phyloP scores from a whole-genome alignment of 2,329 filamentous ascomycete species.

The Colletotrichum truncatum region DNA sequence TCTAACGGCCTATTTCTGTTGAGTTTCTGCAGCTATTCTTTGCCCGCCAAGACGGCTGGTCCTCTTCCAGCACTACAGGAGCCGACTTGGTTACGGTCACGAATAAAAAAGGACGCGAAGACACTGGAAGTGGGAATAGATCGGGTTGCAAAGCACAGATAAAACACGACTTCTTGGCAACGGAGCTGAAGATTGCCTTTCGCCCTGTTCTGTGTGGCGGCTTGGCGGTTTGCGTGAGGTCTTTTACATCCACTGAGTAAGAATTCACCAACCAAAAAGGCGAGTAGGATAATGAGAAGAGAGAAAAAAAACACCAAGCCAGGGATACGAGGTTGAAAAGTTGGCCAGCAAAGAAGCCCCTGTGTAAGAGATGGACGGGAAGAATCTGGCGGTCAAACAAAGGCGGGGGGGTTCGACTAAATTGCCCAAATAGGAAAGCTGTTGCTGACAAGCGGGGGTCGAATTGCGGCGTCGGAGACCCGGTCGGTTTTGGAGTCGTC shows the following conservation, averaged over 20 bases:
- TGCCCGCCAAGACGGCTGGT: neutral
- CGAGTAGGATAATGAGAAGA: too few relatives aligned
- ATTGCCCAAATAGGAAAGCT: neutral
- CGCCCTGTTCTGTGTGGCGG: neutral
- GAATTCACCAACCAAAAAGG: too few relatives aligned
- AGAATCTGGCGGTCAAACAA: neutral
- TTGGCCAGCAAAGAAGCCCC: neutral
- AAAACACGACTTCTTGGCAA: conserved; percentile 13
- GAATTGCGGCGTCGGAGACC: conserved; percentile 16
- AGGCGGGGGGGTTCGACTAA: neutral
- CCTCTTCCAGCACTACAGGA: neutral
- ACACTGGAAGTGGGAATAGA: neutral
- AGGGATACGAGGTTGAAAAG: neutral
- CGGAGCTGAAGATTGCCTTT: neutral
- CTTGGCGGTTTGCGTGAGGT: too few relatives aligned
- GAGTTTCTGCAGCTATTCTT: neutral
- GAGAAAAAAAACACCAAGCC: too few relatives aligned
- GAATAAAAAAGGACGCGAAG: neutral
- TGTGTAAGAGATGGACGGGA: conserved; percentile 20
- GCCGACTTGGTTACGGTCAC: neutral
- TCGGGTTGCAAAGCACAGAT: neutral
- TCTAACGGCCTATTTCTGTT: neutral
- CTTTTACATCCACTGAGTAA: too few relatives aligned
- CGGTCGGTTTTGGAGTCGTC: conserved; percentile 26
- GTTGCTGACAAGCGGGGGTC: neutral